phyloP scores from a whole-genome alignment of 176 grass and related monocot species.

The Rhynchospora tenuis region DNA sequence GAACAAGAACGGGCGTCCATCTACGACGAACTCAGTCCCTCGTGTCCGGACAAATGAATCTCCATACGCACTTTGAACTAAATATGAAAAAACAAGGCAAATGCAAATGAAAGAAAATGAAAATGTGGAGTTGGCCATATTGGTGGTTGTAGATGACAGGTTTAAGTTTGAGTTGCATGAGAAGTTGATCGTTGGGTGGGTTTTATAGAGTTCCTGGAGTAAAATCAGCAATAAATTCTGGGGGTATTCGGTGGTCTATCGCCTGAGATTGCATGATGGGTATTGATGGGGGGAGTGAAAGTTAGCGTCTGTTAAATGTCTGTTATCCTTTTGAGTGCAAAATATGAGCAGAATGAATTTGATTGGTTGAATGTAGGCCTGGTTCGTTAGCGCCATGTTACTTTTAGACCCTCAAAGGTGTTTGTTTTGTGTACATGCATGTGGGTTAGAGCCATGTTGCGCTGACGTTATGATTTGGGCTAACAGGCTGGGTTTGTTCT shows the following conservation, averaged over 20 bases:
- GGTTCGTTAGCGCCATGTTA: conserved; percentile 2
- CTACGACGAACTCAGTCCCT: conserved; percentile 24
- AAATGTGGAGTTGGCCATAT: conserved; percentile 3
- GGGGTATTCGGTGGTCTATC: conserved; percentile 18
- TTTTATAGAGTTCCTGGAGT: conserved; percentile 18
- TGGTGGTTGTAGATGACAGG: background rate
- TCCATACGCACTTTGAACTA: background rate
- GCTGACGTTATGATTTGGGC: background rate
- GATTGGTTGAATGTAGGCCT: background rate
- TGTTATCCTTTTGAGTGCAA: background rate
- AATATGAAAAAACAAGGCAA: background rate
- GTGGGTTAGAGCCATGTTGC: background rate
- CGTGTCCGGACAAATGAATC: conserved; percentile 20
- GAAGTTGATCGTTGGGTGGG: background rate
- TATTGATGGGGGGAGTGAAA: too few species aligned
- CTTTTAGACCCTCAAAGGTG: background rate
- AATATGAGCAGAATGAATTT: background rate
- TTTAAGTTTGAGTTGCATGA: conserved; percentile 24
- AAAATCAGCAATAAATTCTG: conserved; percentile 13
- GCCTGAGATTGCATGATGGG: background rate
- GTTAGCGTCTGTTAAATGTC: background rate
- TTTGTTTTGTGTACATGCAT: background rate
- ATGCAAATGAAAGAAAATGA: background rate
- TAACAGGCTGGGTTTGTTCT: background rate
- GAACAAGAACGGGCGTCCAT: conserved; percentile 24